These are phyloP conservation scores for Allium cepa DNA, from an alignment of 106 monocot genomes.

Conservation along the genomic window DNA sequence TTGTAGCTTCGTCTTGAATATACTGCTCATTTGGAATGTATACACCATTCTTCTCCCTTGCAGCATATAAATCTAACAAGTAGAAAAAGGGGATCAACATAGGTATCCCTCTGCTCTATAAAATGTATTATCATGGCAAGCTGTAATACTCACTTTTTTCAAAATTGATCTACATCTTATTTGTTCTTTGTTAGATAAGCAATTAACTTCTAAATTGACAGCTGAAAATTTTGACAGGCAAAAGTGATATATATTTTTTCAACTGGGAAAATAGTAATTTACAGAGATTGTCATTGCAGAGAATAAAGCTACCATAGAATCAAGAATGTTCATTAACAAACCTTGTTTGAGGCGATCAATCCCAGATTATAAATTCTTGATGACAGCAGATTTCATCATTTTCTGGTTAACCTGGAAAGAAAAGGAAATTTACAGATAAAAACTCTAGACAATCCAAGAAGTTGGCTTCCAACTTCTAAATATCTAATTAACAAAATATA, in stretches of 20 bases:
- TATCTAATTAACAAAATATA: background rate
- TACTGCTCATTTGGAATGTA: conserved; percentile 64
- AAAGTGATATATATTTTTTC: too few relatives aligned
- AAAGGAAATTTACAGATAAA: background rate
- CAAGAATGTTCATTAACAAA: background rate
- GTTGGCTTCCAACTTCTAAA: background rate
- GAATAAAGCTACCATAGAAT: background rate
- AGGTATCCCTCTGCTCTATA: too few relatives aligned
- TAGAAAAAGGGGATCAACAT: too few relatives aligned
- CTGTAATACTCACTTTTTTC: too few relatives aligned
- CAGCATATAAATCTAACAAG: conserved; percentile 44
- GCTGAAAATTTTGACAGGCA: too few relatives aligned
- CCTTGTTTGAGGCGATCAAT: conserved; percentile 71
- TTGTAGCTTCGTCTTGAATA: conserved; percentile 69
- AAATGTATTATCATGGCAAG: too few relatives aligned
- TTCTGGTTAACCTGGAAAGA: conserved; percentile 53
- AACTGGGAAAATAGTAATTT: too few relatives aligned
- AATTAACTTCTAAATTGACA: too few relatives aligned
- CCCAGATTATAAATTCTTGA: conserved; percentile 49
- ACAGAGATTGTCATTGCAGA: background rate
- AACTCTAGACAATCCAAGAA: background rate
- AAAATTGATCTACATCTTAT: too few relatives aligned
- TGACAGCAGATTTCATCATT: conserved; percentile 36
- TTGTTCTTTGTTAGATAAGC: too few relatives aligned
- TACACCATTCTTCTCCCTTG: conserved; percentile 61